Evolutionary conservation across 805 yeast species (phyloP).

Genomic region (Spathaspora gorwiae): DNA sequence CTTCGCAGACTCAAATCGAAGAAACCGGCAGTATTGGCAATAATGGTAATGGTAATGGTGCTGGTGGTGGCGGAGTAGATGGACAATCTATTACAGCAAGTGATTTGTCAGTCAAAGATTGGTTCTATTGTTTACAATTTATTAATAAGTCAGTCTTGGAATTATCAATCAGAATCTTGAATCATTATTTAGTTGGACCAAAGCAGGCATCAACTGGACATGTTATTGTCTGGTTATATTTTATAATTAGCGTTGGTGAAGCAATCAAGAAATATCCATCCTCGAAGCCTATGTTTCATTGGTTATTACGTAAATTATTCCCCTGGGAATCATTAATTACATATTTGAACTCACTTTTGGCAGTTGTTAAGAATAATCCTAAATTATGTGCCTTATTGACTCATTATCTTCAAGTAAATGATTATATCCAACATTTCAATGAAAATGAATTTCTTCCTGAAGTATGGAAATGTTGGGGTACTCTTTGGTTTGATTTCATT

Average conservation of each 20-base stretch:
- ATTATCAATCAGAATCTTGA: constrained; percentile 62
- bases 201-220: constrained; percentile 68
- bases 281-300: constrained; percentile 43
- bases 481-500: constrained; percentile 70
- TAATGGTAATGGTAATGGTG: constrained; percentile 2
- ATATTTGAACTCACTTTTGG: constrained; percentile 57
- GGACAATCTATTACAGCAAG: constrained; percentile 28
- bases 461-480: constrained; percentile 84
- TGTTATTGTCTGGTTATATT: constrained; percentile 72
- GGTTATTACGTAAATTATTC: constrained; percentile 50
- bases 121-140: constrained; percentile 55
- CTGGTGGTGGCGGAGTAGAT: constrained; percentile 21
- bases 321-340: constrained; percentile 68
- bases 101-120: constrained; percentile 37
- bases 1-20: constrained; percentile 10
- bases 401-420: constrained; percentile 23
- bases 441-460: constrained; percentile 64
- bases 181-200: constrained; percentile 68
- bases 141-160: constrained; percentile 63
- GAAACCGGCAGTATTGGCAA: constrained; percentile 8
- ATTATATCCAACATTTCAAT: constrained; percentile 47
- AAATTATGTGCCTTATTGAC: constrained; percentile 20
- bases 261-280: constrained; percentile 45
- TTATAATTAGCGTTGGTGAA: constrained; percentile 58
- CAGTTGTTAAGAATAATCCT: constrained; percentile 21